phyloP scores from a whole-genome alignment of 768 basidiomycete species.

The Chiua virens region DNA sequence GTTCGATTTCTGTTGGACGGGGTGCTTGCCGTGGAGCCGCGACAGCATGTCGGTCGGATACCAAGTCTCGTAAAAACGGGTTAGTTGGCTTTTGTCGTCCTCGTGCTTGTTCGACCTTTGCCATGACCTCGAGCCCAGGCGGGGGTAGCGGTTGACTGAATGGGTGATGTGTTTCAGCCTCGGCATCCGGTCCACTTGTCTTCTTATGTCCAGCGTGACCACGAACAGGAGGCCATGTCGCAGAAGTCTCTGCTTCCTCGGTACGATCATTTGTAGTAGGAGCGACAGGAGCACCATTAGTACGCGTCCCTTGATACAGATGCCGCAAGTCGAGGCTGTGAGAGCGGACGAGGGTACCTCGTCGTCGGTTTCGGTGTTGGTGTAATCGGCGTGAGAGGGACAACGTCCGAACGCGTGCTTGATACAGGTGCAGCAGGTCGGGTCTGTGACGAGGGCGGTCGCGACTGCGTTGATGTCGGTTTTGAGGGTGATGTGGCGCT shows the following conservation, averaged over 20 bases:
- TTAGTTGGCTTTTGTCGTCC: no score
- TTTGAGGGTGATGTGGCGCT: not conserved
- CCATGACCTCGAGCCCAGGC: not conserved
- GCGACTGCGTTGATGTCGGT: not conserved
- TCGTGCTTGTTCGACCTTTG: not conserved
- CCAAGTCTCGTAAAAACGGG: no score
- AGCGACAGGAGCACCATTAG: not conserved
- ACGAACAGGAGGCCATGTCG: constrained; percentile 18
- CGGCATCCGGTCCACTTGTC: not conserved
- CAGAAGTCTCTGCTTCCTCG: not conserved
- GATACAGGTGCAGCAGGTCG: not conserved
- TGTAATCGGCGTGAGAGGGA: no score
- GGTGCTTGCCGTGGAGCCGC: not conserved
- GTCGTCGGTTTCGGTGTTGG: no score
- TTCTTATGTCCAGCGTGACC: not conserved
- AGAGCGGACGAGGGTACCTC: not conserved
- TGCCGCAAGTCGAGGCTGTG: not conserved
- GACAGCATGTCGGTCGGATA: not conserved
- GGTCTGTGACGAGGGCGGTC: not conserved
- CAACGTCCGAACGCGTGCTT: not conserved
- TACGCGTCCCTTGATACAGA: not conserved
- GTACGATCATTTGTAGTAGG: constrained; percentile 4
- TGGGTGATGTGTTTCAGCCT: constrained; percentile 6
- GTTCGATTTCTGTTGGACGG: not conserved
- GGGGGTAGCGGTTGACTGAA: constrained; percentile 12